Conservation (phyloP, 257 asterid genomes). For the Schizonepeta tenuifolia region DNA sequence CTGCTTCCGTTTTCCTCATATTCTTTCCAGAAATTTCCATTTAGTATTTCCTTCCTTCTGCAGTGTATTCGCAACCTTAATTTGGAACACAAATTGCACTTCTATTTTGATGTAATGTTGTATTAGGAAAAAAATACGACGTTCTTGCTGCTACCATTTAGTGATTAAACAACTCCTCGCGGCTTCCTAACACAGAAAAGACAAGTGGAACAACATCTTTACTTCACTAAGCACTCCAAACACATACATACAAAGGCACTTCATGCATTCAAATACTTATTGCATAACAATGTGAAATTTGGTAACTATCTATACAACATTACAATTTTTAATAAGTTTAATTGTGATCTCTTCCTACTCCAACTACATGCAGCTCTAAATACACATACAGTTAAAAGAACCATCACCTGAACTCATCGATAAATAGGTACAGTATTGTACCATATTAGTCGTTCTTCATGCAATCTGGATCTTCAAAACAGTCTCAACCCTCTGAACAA, state of each 20-base stretch:
- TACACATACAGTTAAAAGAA: not conserved
- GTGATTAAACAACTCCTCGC: not conserved
- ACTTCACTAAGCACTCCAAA: not conserved
- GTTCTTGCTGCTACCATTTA: not conserved
- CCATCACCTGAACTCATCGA: not conserved
- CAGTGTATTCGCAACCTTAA: slow-evolving; percentile 15
- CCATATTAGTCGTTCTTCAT: not conserved
- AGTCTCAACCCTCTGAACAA: not conserved
- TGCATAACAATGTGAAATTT: too few species aligned
- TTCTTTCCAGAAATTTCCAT: not conserved
- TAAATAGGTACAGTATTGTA: not conserved
- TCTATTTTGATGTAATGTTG: not conserved
- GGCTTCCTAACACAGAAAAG: not conserved
- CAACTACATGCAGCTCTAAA: slow-evolving; percentile 1
- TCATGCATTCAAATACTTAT: not conserved
- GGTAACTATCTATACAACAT: not conserved
- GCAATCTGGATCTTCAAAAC: not conserved
- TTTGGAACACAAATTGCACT: not conserved
- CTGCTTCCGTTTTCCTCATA: not conserved
- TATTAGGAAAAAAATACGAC: not conserved
- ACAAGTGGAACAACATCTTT: too few species aligned
- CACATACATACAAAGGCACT: not conserved
- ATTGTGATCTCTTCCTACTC: not conserved
- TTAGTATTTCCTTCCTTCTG: not conserved
- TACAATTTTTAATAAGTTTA: not conserved